Percentiles rank a stretch among this genome's conserved stretches.
Conservation (phyloP, 2,329 filamentous ascomycete genomes). For the Penicillium hordei region DNA sequence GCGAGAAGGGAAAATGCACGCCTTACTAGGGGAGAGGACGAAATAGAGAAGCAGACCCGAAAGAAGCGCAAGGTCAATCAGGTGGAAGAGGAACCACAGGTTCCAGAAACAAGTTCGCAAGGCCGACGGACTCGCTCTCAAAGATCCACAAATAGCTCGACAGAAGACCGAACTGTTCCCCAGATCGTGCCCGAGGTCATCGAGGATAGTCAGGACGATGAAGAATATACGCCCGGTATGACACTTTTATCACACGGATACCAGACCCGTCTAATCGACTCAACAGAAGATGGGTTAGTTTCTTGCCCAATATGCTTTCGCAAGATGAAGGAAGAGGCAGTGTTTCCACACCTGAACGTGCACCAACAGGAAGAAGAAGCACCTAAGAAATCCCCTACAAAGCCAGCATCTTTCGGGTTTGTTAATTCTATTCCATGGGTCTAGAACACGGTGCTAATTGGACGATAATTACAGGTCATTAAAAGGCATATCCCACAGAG, state of each 20-base stretch:
- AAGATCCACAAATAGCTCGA: background rate
- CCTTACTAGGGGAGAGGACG: slow-evolving; percentile 51
- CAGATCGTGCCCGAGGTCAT: slow-evolving; percentile 30
- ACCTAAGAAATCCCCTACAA: slow-evolving; percentile 12
- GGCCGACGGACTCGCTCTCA: slow-evolving; percentile 40
- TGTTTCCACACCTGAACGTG: slow-evolving; percentile 79
- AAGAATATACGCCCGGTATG: slow-evolving; percentile 38
- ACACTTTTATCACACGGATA: background rate
- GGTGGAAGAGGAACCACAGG: slow-evolving; percentile 37
- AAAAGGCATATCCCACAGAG: slow-evolving; percentile 21
- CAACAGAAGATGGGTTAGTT: slow-evolving; percentile 69
- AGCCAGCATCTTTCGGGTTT: slow-evolving; percentile 31
- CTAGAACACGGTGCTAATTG: slow-evolving; percentile 19
- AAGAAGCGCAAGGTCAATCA: slow-evolving; percentile 40
- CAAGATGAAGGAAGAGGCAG: slow-evolving; percentile 75
- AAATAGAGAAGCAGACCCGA: slow-evolving; percentile 26
- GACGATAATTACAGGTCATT: slow-evolving; percentile 20
- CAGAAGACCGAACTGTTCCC: background rate
- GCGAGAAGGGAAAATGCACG: slow-evolving; percentile 58
- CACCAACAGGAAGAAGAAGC: slow-evolving; percentile 34
- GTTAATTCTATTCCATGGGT: background rate
- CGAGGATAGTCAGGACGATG: slow-evolving; percentile 43
- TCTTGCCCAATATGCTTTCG: slow-evolving; percentile 78
- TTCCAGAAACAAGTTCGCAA: slow-evolving; percentile 32
- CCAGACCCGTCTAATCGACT: slow-evolving; percentile 16